Evolutionary conservation across 2,329 filamentous ascomycete species (phyloP), one percentile per base, ranked within the genome.

Genomic region (Penicillium rolfsii): DNA sequence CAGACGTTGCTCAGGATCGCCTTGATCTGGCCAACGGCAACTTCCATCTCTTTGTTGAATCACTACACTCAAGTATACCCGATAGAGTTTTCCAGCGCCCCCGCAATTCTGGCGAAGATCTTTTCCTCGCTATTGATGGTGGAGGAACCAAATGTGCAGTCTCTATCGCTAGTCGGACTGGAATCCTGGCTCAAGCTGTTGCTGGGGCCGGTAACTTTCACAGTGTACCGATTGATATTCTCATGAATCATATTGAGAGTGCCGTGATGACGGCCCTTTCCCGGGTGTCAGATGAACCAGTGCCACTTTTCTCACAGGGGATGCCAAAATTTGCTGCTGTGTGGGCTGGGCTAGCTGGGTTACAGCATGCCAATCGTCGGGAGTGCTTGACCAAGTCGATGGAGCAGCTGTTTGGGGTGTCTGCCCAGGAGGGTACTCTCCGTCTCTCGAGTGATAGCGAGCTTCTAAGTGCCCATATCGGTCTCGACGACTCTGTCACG

Each of bases 181-280:
- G 28, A 11, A 35, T 50, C 8, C 8, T 50, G 46, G 46, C 46
- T 35, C 46, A 14, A 22, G 46, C 46, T 1, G 2, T 35, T 33
- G 46, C 46, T 7, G 46, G 46, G 46, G 46, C 46, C 14, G 46
- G 46, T 26, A 50, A 50, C n/a, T 50, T 50, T 35, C 46, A 50
- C 30, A 35, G 28, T 12, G 46, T 50, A n/a, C 46, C 46, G 5
- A 35, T 50, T 50, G 46, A 35, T 33, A 9, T 50, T 35, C 46
- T 50, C 19, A 5, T 50, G 28, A 28, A 50, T 35, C 28, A 35
- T 16, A 50, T 50, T 12, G 19, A 35, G 8, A 33, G n/a, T 5
- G 46, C 46, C 9, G 46, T 50, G n/a, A 50, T n/a, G 28, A 35
- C 35, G 7, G 46, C 46, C 3, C 4, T 50, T 14, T 50, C 46